Base-by-base conservation (phyloP, 1,284 basidiomycete genomes). In the Apiotrichum montevideense region DNA sequence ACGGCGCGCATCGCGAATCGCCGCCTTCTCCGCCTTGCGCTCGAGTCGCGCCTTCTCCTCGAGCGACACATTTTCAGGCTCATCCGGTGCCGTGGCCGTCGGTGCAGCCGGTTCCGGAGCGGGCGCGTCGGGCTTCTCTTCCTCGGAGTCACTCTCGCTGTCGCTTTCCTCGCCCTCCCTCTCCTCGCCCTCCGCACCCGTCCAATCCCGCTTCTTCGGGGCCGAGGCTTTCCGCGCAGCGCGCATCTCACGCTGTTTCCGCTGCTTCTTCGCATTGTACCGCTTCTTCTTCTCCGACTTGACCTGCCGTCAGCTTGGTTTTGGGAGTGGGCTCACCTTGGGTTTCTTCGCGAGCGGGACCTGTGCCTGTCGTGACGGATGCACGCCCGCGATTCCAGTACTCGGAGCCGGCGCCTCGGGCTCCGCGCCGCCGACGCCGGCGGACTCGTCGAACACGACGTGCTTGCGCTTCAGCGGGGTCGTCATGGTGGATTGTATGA, bases 211-310 rank as follows among this genome's bases (percentile, higher is more conserved):
- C 46, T 64, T 64, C 61, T 76, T 78, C 9, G 76, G 75, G 42
- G 73, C 66, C 2, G 74, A 58, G 8, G 68, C 69, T 52, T 72
- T 72, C 21, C 70, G 67, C 0, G 77, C 71, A 56, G 80, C 78
- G 55, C 80, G 77, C 50, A 80, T 78, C 43, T 79, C 77, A 69
- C 85, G 85, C 69, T 81, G 78, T 52, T 82, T 80, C 54, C 82
- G 80, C 64, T 82, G 82, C 74, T 87, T 87, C 54, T 82, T 82
- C 63, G 83, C 83, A 40, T 86, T 76, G 71, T 87, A 87, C 55
- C 83, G 78, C 64, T 82, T 76, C 71, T 87, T 85, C 6, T 84
- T 81, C 42, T 80, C 83, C 0, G 58, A 60, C 60, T 74, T 57
- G 41, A 46, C 45, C 55, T 61, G 15, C 3, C 37, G 39, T 58